Evolutionary conservation across 495 filamentous ascomycete genomes (phyloP), one percentile per base, ranked within the genome.

Genomic region (Apiosordaria backusii): DNA sequence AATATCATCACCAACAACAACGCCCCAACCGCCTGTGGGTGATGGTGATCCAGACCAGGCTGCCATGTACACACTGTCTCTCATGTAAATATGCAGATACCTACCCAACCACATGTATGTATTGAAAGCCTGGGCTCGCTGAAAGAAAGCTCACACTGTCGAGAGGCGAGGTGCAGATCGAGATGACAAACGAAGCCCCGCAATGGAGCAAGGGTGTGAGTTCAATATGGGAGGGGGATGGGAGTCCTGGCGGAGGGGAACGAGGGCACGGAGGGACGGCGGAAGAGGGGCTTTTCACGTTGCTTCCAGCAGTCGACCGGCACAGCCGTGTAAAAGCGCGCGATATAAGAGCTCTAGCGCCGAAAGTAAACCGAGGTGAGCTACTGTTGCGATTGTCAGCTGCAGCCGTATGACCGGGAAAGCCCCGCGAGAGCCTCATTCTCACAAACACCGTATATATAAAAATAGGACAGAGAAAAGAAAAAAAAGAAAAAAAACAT

Each of bases 151-250:
- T 45, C 35, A 45, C 35, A 45, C 35, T 45, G 35, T 55, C 22
- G 18, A 23, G 52, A 55, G 52, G 22, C 52, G 22, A 59, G 57
- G 57, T 25, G 57, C 21, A 59, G 57, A 27, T 61, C 27, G 59
- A 60, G 22, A 45, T 61, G 59, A 61, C 59, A 35, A 61, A 61
- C 59, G 13, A 13, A 61, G 59, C 59, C 59, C 59, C 59, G 59
- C 59, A 61, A 25, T 61, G 16, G 24, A 59, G 19, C n/a, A 59
- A 25, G 57, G 57, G 7, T 27, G 26, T 9, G 50, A 22, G 50
- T 54, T 1, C 50, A 54, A 4, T 4, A 54, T 6, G 21, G 25
- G 58, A 60, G 24, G 58, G 58, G 57, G 23, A 25, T 10, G 19
- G 21, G 53, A 57, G 22, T 15, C 15, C 15, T 4, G 27, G 27